Evolutionary conservation across 2,329 filamentous ascomycete genomes (phyloP).

Genomic region (Talaromyces sp.): DNA sequence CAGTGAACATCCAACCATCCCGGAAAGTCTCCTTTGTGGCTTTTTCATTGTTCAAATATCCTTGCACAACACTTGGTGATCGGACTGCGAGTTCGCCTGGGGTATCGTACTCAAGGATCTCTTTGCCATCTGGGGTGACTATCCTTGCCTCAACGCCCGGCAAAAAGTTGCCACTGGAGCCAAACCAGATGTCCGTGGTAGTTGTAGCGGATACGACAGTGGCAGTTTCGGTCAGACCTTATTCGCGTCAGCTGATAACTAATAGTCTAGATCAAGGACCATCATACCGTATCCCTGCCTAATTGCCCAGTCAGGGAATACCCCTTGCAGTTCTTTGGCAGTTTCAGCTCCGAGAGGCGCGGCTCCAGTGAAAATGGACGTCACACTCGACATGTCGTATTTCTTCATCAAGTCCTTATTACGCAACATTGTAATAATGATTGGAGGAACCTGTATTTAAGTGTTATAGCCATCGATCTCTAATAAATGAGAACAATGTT

Average conservation of each 20-base stretch:
- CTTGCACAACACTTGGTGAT: conserved; percentile 71
- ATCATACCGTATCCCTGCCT: conserved; percentile 66
- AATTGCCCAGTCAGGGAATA: conserved; percentile 63
- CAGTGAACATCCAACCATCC: conserved; percentile 78
- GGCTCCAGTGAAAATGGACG: conserved; percentile 67
- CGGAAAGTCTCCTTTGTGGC: conserved; percentile 79
- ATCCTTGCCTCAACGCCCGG: conserved; percentile 65
- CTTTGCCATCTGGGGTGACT: conserved; percentile 63
- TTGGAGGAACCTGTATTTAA: conserved; percentile 65
- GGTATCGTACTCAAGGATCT: conserved; percentile 67
- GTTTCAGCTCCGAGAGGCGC: conserved; percentile 75
- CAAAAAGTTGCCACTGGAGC: conserved; percentile 68
- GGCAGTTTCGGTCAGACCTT: conserved; percentile 71
- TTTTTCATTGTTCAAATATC: conserved; percentile 82
- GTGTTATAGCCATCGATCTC: not conserved
- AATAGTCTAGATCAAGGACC: not conserved
- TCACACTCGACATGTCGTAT: conserved; percentile 69
- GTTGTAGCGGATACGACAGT: conserved; percentile 64
- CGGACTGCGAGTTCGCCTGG: conserved; percentile 80
- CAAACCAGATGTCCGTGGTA: conserved; percentile 62
- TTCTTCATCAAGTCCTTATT: conserved; percentile 59
- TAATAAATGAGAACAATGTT: not conserved
- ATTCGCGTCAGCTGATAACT: not conserved
- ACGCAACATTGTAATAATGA: conserved; percentile 73
- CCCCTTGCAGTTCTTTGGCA: conserved; percentile 58